Conservation (phyloP, 257 asterid genomes). For the Solanum microdontum region DNA sequence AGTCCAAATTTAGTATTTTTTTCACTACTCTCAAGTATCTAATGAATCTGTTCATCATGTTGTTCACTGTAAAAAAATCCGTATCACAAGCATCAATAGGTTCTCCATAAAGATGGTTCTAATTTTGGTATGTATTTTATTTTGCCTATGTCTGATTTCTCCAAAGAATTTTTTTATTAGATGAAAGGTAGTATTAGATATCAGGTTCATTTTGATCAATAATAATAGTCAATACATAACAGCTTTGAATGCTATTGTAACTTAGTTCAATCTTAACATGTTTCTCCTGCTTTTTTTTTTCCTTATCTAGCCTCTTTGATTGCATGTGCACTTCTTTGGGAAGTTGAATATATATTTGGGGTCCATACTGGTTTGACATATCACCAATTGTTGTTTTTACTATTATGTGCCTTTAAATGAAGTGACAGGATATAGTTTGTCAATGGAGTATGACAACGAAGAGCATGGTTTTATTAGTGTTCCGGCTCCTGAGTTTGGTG, state of each 20-base stretch:
- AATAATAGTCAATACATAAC: neutral
- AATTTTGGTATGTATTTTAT: neutral
- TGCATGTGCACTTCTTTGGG: neutral
- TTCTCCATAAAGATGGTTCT: neutral
- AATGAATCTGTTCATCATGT: neutral
- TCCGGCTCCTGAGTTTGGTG: slow-evolving; percentile 64
- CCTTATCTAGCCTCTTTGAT: neutral
- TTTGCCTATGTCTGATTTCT: neutral
- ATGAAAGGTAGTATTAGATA: neutral
- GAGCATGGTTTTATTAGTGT: slow-evolving; percentile 32
- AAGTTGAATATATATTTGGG: neutral
- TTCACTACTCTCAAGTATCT: neutral
- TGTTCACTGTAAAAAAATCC: neutral
- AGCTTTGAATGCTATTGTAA: neutral
- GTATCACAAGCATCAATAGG: neutral
- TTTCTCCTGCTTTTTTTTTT: neutral
- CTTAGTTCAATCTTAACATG: neutral
- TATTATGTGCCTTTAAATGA: neutral
- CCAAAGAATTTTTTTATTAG: neutral
- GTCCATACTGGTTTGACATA: neutral
- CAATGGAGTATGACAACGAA: slow-evolving; percentile 37
- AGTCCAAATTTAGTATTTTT: neutral
- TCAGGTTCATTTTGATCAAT: neutral
- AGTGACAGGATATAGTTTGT: slow-evolving; percentile 5
- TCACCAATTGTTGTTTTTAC: neutral